phyloP scores from a whole-genome alignment of 306 rosid genomes.

The Parietaria judaica region DNA sequence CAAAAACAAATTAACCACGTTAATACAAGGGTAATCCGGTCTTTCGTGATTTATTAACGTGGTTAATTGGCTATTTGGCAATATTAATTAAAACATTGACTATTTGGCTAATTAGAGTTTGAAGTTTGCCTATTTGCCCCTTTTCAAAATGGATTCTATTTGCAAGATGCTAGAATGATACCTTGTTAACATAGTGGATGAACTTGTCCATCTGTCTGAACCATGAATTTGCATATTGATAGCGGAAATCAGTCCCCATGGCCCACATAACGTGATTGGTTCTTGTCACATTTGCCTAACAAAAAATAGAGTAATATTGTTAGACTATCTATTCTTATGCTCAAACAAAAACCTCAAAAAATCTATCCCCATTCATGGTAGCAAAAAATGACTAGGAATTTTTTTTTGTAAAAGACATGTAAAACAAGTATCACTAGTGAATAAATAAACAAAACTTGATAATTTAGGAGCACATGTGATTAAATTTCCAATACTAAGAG shows the following conservation, averaged over 20 bases:
- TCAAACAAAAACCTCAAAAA: background rate
- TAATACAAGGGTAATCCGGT: no score
- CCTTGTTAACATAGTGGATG: conserved; percentile 88
- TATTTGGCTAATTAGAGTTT: no score
- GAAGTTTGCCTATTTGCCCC: no score
- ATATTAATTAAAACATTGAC: no score
- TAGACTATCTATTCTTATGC: background rate
- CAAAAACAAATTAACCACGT: no score
- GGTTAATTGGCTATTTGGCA: no score
- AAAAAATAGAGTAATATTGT: background rate
- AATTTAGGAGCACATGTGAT: no score
- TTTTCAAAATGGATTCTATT: background rate
- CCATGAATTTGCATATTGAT: conserved; percentile 91
- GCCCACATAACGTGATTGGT: conserved; percentile 90
- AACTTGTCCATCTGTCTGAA: conserved; percentile 98
- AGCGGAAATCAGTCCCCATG: conserved; percentile 95
- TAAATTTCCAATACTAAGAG: no score
- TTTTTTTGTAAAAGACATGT: background rate
- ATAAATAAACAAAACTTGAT: no score
- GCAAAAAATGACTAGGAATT: background rate
- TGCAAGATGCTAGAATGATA: conserved; percentile 2
- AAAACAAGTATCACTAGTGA: background rate
- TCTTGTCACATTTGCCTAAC: conserved; percentile 72
- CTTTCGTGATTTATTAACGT: no score
- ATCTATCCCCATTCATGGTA: background rate